Conservation (phyloP, 176 grass and related monocot species). For the Aegilops longissima region DNA sequence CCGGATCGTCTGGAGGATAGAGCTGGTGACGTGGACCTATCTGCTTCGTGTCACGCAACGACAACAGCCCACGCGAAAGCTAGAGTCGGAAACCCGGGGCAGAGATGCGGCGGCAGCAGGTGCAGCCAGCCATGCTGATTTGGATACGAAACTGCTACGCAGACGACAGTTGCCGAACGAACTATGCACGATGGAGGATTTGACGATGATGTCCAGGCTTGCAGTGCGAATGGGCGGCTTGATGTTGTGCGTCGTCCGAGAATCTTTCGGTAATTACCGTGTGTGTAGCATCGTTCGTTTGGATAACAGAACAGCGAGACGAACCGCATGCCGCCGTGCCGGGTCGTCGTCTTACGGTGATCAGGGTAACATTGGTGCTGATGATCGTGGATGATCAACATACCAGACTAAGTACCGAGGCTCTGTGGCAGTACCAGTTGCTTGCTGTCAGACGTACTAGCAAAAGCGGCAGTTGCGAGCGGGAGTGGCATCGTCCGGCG, state of each 20-base stretch:
- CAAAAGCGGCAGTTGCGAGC: not conserved
- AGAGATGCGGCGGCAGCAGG: not conserved
- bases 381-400: too few species aligned
- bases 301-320: not conserved
- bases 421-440: not conserved
- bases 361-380: not conserved
- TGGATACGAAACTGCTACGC: too few species aligned
- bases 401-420: too few species aligned
- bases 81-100: not conserved
- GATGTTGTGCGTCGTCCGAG: too few species aligned
- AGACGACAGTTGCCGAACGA: too few species aligned
- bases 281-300: not conserved
- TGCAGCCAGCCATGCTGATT: not conserved
- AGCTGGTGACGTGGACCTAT: not conserved
- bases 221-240: too few species aligned
- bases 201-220: too few species aligned
- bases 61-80: not conserved
- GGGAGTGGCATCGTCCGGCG: not conserved
- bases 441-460: not conserved
- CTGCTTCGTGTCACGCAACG: not conserved
- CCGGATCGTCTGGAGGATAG: not conserved
- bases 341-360: not conserved
- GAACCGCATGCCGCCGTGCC: not conserved
- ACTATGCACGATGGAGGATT: too few species aligned
- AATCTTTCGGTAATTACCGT: too few species aligned